Evolutionary conservation across 495 filamentous ascomycete genomes (phyloP), one percentile per base, ranked within the genome.

Genomic region (Penicillium herquei): DNA sequence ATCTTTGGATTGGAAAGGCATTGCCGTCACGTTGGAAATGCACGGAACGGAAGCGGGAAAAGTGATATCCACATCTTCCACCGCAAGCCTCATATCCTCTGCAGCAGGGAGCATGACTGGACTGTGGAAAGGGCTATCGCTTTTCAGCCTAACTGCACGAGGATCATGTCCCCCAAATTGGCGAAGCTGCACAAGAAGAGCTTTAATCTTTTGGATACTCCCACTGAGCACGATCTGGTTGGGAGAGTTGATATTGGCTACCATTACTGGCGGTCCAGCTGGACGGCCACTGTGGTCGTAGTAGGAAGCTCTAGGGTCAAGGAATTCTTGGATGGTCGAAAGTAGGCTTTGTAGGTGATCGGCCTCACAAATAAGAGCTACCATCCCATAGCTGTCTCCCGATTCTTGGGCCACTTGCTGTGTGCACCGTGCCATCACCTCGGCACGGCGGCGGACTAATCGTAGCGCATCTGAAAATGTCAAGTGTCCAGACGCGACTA

Each of bases 151-250:
- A 52, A 98, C 91, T 11, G 91, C 89, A 43, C 94, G 78, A 8
- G 94, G 94, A 70, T 98, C 94, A 61, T 96, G 92, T 7, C 94
- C 94, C 30, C 88, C 83, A 68, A 96, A 98, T 65, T 96, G 90
- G 46, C 94, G 80, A 52, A 98, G 77, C 65, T 98, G 91, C 12
- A 91, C 85, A 18, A 96, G 71, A n/a, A 96, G 84, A 33, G 86
- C 85, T 61, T 86, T 87, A 66, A 98, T 96, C 52, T 84, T 78
- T 61, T 88, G 86, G 40, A 98, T 85, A 67, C 85, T 94, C 3
- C 94, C 94, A 59, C 87, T 92, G 34, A 98, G 76, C 51, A 98
- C 94, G 63, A 98, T 95, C 69, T 98, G 94, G 63, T 95, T 96
- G 71, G 90, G 94, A 59, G 84, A 87, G 71, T 98, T 98, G 71